A percentile compares a stretch with the other conserved stretches of the same genome.
phyloP scores from a whole-genome alignment of 768 basidiomycete genomes.

The Leccinum subgranulosum region DNA sequence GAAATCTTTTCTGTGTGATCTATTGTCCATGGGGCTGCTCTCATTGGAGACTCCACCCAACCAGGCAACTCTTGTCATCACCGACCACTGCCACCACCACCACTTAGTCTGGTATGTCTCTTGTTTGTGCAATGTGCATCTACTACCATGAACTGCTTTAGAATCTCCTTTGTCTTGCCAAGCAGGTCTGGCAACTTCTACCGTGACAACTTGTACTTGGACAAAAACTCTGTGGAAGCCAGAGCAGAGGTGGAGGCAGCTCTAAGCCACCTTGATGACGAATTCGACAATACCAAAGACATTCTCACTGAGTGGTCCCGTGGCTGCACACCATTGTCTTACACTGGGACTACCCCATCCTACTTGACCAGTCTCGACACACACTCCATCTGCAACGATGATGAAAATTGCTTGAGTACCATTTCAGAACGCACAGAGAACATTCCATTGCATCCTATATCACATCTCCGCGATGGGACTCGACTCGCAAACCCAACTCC shows the following conservation, averaged over 20 bases:
- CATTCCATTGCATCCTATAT: slow-evolving; percentile 52
- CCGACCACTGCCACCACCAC: too few relatives aligned
- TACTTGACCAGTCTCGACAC: slow-evolving; percentile 37
- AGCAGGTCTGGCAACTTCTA: slow-evolving; percentile 35
- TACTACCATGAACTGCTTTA: slow-evolving; percentile 20
- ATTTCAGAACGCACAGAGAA: slow-evolving; percentile 81
- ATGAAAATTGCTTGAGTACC: slow-evolving; percentile 58
- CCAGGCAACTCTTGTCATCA: neutral
- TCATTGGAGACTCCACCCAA: neutral
- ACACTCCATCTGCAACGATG: slow-evolving; percentile 36
- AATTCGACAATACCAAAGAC: slow-evolving; percentile 63
- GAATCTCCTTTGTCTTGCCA: slow-evolving; percentile 54
- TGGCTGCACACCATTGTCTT: slow-evolving; percentile 30
- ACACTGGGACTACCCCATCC: slow-evolving; percentile 32
- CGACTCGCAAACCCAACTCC: slow-evolving; percentile 40
- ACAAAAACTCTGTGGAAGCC: slow-evolving; percentile 46
- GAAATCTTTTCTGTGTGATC: neutral
- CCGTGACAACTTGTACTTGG: slow-evolving; percentile 63
- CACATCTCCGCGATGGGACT: slow-evolving; percentile 38
- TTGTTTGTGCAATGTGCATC: neutral
- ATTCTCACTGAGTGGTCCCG: slow-evolving; percentile 64
- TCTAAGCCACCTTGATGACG: slow-evolving; percentile 63
- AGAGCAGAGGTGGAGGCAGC: slow-evolving; percentile 64
- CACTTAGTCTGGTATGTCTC: too few relatives aligned
- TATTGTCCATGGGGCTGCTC: neutral